Evolutionary conservation across 495 filamentous ascomycete species (phyloP).

Genomic region (Lophium mytilinum): DNA sequence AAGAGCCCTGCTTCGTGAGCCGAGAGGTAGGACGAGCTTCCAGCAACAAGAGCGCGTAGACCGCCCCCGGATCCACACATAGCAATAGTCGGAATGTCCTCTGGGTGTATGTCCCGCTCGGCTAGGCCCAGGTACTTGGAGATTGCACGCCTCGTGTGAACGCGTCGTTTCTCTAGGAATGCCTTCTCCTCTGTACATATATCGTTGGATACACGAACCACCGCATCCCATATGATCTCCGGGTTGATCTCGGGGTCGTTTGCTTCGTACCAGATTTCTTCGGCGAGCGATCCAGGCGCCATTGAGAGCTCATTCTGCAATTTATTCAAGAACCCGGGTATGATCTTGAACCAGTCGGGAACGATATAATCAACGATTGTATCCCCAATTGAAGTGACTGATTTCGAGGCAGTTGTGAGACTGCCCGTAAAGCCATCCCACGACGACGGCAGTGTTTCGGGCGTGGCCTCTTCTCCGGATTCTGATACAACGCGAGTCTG

Average conservation of each 20-base stretch:
- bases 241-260: slow-evolving; percentile 74
- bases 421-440: slow-evolving; percentile 9
- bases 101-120: slow-evolving; percentile 74
- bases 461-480: neutral
- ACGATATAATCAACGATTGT: slow-evolving; percentile 61
- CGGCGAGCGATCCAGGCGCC: slow-evolving; percentile 75
- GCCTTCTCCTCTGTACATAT: slow-evolving; percentile 75
- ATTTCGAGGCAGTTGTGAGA: slow-evolving; percentile 8
- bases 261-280: slow-evolving; percentile 89
- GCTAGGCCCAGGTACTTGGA: slow-evolving; percentile 72
- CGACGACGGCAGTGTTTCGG: neutral
- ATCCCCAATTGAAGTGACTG: slow-evolving; percentile 44
- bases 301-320: slow-evolving; percentile 82
- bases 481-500: slow-evolving; percentile 15
- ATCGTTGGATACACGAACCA: slow-evolving; percentile 70
- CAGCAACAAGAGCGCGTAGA: slow-evolving; percentile 79
- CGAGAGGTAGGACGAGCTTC: slow-evolving; percentile 73
- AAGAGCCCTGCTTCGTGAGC: slow-evolving; percentile 78
- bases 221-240: slow-evolving; percentile 71
- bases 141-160: slow-evolving; percentile 58
- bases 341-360: slow-evolving; percentile 69
- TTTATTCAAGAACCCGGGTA: slow-evolving; percentile 74
- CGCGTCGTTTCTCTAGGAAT: slow-evolving; percentile 58
- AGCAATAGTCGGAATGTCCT: slow-evolving; percentile 87
- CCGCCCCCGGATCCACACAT: slow-evolving; percentile 92